A percentile compares a stretch with the other conserved stretches of the same genome.
These are phyloP conservation scores for Colletotrichum sublineola DNA, from an alignment of 2,329 filamentous ascomycete genomes.

Conservation along the genomic window DNA sequence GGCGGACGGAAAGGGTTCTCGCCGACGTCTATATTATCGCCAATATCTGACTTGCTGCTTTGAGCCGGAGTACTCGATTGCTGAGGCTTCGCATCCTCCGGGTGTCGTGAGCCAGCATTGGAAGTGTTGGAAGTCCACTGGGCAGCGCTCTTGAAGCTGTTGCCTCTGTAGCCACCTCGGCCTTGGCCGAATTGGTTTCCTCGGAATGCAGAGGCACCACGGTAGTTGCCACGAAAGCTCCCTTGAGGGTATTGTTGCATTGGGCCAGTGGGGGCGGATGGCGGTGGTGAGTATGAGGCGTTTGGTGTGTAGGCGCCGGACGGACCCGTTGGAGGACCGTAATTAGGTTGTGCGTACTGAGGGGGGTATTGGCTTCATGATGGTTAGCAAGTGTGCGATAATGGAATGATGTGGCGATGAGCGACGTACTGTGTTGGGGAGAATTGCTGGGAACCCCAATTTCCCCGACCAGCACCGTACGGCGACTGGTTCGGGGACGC, in stretches of 20 bases:
- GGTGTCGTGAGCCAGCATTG: conserved; percentile 59
- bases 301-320: conserved; percentile 68
- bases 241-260: conserved; percentile 65
- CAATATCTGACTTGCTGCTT: conserved; percentile 47
- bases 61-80: conserved; percentile 43
- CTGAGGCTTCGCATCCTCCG: conserved; percentile 50
- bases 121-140: conserved; percentile 74
- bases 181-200: conserved; percentile 68
- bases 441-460: conserved; percentile 61
- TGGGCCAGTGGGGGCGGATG: conserved; percentile 69
- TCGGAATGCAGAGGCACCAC: conserved; percentile 67
- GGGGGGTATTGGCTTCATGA: conserved; percentile 71
- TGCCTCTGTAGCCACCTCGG: conserved; percentile 68
- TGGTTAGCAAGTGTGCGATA: conserved; percentile 14
- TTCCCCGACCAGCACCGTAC: conserved; percentile 66
- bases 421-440: conserved; percentile 52
- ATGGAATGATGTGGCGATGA: conserved; percentile 2
- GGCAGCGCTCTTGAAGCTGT: conserved; percentile 71
- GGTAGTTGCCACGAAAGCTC: conserved; percentile 59
- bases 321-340: conserved; percentile 65
- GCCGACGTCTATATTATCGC: conserved; percentile 61
- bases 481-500: conserved; percentile 73
- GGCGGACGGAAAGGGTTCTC: conserved; percentile 74
- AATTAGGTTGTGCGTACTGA: conserved; percentile 69
- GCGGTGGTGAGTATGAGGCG: conserved; percentile 62